Evolutionary conservation across 306 rosid species (phyloP), one percentile per base, ranked within the genome.

Genomic region (Crotalaria pallida): DNA sequence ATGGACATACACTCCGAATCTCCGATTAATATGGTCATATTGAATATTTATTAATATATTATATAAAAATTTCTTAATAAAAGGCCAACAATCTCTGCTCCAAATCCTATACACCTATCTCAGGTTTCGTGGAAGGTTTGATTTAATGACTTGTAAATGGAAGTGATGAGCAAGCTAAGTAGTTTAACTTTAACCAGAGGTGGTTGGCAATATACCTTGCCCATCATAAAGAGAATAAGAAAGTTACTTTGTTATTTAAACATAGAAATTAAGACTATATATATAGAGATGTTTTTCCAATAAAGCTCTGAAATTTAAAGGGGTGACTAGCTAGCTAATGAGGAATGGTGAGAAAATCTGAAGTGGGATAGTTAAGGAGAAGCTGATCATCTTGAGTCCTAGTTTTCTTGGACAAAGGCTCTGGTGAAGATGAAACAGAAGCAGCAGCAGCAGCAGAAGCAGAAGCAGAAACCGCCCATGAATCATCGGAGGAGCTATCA

Each of bases 381-480:
- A 76, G 82, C 75, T 82, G n/a, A n/a, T n/a, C 79, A 13, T 75
- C 82, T 18, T 75, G 79, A 58, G 78, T 78, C 69, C 84, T 84
- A 10, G 29, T 80, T 70, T 87, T 91, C 91, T 94, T 94, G 1
- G 82, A 63, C 63, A 83, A 73, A 44, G 86, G 85, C 75, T 91
- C 92, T 31, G 92, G 87, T 22, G 92, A 88, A 38, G 93, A 88
- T 19, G 91, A 83, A 15, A 88, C 92, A 7, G 97, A 88, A 12
- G 77, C 52, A 13, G 84, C 48, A 29, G 34, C 5, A 29, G 34
- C 2, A 29, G 4, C 33, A 29, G 33, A 1, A 29, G 4, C 33
- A 2, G 33, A 0, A 23, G 81, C 24, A 5, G 36, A 31, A 31
- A 72, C 53, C 0, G 79, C 77, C 96, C 97, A 91, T 5, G 97